Evolutionary conservation across 345 rosid species (phyloP), one percentile per base, ranked within the genome.

Genomic region (Gossypium bickii): DNA sequence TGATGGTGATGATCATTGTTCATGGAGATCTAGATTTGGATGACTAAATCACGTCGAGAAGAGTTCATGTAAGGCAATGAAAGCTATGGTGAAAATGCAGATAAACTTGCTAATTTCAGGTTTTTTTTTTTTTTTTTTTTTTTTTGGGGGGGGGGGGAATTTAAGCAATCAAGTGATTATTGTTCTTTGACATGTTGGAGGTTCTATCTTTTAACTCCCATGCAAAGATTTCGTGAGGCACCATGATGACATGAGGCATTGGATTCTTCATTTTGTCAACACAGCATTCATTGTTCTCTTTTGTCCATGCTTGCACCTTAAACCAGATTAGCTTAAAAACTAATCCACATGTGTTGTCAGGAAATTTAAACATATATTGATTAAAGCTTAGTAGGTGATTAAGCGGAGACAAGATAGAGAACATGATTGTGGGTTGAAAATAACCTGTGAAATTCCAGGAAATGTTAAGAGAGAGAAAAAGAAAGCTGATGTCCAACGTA

Each of bases 191-290:
- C 34, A 45, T 45, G 11, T 45, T 45, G 51, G 56, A 5, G 70
- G 12, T 16, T 52, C 56, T 15, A 1, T 67, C 25, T 51, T 18
- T 69, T 10, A 51, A 51, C 45, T 17, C 72, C 45, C 59, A 51
- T 52, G 73, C 25, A 70, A 70, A 70, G 27, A 69, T 51, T 52
- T 70, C 60, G 27, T 16, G 60, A 69, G 72, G 59, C 72, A 51
- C 22, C 59, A 69, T 51, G 59, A 70, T 70, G 60, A 27, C 47
- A 22, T 34, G 17, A 51, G 60, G 22, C 60, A 70, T 69, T 51
- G 72, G 60, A 69, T 70, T 70, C 73, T 69, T 51, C 73, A 17
- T 15, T 8, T 65, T 59, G 59, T 69, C 59, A 69, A 51, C 45
- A 51, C 12, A 69, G 22, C 72, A 51, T 51, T 69, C 60, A 51